Base-by-base conservation (phyloP, 495 filamentous ascomycete species). In the Aspergillus sclerotioniger region DNA sequence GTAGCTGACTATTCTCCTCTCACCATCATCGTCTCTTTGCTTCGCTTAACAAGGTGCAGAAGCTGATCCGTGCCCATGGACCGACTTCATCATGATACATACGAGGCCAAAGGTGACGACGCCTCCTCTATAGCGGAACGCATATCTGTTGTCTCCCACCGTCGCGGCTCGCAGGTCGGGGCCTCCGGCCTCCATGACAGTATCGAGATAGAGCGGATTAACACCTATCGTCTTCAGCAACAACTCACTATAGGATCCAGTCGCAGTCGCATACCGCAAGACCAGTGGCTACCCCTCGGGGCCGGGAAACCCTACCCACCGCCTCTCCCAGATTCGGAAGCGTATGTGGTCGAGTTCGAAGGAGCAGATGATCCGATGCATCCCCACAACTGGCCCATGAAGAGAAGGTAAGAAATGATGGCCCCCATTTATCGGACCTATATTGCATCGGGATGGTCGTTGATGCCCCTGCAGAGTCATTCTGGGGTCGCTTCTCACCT, bases 311-410 rank as follows among this genome's bases (percentile, higher is more conserved):
- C 73, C 10, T 76, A 75, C 58, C 77, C 79, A 7, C 74, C 72
- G 2, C 51, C 62, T 6, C 67, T 81, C 3, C 80, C 80, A 4
- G 67, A 71, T 29, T 64, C 68, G 8, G 70, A 78, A 2, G 79
- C 75, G 28, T 83, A 83, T 61, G 74, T 83, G 15, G 80, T 84
- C 8, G 79, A 84, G 54, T 84, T 82, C 55, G 74, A 78, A 37
- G 82, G 80, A 1, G 54, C 60, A 0, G 70, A 80, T 39, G 80
- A 82, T 59, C 77, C 77, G 0, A 65, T 71, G 46, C 71, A 81
- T 51, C 79, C 80, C 3, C 70, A 79, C 54, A 85, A 83, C 66
- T 83, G 80, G 72, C 54, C 64, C 0, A 60, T 69, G 47, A 54
- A 54, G 21, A 57, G 46, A 33, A 56, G 59, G 66, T 69, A 52